Evolutionary conservation across 2,329 filamentous ascomycete genomes (phyloP).

Genomic region (Elsinoe fawcettii): DNA sequence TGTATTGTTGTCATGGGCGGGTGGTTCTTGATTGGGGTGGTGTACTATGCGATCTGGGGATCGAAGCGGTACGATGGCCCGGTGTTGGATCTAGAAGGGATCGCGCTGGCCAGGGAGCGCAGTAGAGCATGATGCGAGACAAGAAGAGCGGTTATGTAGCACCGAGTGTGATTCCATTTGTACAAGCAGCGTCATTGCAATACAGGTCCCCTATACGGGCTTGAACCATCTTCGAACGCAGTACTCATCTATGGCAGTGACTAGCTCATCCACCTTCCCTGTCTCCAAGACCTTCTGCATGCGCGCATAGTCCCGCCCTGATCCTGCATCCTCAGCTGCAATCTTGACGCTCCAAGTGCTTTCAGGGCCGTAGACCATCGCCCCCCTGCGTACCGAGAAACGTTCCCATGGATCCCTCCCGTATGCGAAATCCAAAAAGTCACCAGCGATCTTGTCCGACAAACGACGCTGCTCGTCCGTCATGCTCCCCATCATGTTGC

Average conservation of each 20-base stretch:
- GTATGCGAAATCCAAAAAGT: too few relatives aligned
- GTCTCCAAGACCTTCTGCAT: background rate
- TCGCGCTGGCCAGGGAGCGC: background rate
- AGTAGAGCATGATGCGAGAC: background rate
- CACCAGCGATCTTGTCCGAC: too few relatives aligned
- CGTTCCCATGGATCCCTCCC: too few relatives aligned
- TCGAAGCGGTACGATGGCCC: constrained; percentile 29
- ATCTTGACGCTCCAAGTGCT: too few relatives aligned
- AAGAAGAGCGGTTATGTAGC: too few relatives aligned
- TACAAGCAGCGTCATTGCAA: too few relatives aligned
- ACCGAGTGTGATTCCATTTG: too few relatives aligned
- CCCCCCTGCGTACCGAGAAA: too few relatives aligned
- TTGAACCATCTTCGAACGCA: background rate
- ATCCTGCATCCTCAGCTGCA: too few relatives aligned
- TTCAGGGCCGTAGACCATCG: too few relatives aligned
- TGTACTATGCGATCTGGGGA: constrained; percentile 41
- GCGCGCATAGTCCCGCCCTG: background rate
- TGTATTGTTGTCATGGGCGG: constrained; percentile 37
- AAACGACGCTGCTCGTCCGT: too few relatives aligned
- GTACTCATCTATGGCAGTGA: background rate
- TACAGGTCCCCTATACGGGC: background rate
- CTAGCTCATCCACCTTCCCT: background rate
- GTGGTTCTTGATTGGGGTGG: constrained; percentile 36
- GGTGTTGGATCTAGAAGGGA: constrained; percentile 31
- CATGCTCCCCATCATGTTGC: too few relatives aligned